A percentile compares a stretch with the other conserved stretches of the same genome.
These are phyloP conservation scores for Carex littledalei DNA, from an alignment of 176 grass and related monocot species.

Conservation along the genomic window DNA sequence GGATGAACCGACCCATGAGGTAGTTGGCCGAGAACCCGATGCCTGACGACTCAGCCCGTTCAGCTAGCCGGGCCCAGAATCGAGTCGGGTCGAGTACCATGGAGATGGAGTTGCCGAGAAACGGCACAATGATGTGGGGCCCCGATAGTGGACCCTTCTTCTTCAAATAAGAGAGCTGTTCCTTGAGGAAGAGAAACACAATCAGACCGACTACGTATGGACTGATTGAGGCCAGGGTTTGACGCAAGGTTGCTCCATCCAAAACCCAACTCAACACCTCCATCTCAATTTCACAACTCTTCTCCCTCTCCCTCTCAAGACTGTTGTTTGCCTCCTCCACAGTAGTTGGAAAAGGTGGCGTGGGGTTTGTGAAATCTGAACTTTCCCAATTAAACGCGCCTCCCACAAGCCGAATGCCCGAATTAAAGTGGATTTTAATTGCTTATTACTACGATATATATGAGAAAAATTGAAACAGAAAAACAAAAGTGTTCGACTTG, in stretches of 20 bases:
- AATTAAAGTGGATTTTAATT: not conserved
- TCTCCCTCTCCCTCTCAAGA: not conserved
- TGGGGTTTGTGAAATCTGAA: not conserved
- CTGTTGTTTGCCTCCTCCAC: not conserved
- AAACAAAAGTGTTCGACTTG: not conserved
- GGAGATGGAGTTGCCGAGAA: slow-evolving; percentile 43
- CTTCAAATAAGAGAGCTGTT: slow-evolving; percentile 66
- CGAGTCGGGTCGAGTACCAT: slow-evolving; percentile 49
- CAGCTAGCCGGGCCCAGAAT: slow-evolving; percentile 58
- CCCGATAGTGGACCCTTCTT: slow-evolving; percentile 58
- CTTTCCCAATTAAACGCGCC: not conserved
- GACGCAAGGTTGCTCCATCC: slow-evolving; percentile 9
- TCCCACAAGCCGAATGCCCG: not conserved
- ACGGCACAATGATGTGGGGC: slow-evolving; percentile 52
- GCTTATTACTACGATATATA: not conserved
- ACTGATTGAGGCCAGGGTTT: not conserved
- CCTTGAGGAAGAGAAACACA: slow-evolving; percentile 32
- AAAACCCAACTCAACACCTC: not conserved
- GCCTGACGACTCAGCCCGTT: slow-evolving; percentile 40
- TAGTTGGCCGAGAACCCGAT: slow-evolving; percentile 54
- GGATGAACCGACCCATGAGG: slow-evolving; percentile 54
- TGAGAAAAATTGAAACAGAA: not conserved
- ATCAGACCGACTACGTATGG: slow-evolving; percentile 34
- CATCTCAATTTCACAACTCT: not conserved
- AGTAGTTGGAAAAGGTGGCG: not conserved